phyloP scores from a whole-genome alignment of 495 filamentous ascomycete genomes.

The Aspergillus bridgeri region DNA sequence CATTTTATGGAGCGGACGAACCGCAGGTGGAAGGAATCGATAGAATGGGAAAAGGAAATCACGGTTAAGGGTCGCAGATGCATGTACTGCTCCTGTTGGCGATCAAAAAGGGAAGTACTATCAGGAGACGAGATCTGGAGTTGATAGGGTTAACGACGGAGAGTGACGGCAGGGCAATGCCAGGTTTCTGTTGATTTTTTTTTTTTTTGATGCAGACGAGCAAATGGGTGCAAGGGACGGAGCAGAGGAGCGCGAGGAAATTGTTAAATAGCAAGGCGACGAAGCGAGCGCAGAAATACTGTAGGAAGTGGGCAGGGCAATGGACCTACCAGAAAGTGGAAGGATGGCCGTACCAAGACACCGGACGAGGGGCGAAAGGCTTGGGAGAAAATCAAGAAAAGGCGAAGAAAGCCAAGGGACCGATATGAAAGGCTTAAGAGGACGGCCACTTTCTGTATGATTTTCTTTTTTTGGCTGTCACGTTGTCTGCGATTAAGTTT shows the following conservation, averaged over 20 bases:
- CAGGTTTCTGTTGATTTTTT: no score
- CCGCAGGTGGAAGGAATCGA: slow-evolving; percentile 35
- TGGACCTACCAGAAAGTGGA: neutral
- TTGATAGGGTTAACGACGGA: neutral
- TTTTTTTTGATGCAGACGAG: neutral
- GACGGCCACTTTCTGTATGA: neutral
- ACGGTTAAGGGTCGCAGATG: slow-evolving; percentile 28
- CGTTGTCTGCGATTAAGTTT: neutral
- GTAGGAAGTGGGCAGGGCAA: neutral
- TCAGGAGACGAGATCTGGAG: neutral
- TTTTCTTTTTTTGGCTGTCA: neutral
- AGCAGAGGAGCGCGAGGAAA: neutral
- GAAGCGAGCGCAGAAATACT: neutral
- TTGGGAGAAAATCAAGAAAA: neutral
- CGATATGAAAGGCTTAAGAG: slow-evolving; percentile 1
- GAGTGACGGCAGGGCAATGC: no score
- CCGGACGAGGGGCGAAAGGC: neutral
- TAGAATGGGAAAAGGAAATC: slow-evolving; percentile 26
- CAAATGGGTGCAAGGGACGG: neutral
- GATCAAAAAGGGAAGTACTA: neutral
- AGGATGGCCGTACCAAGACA: neutral
- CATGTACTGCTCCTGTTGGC: slow-evolving; percentile 31
- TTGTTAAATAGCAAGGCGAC: neutral
- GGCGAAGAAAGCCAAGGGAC: slow-evolving; percentile 12
- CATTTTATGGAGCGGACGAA: slow-evolving; percentile 44